A percentile compares a stretch with the other conserved stretches of the same genome.
Evolutionary conservation across 176 grass and related monocot genomes (phyloP).

Genomic region (Bothriochloa decipiens): DNA sequence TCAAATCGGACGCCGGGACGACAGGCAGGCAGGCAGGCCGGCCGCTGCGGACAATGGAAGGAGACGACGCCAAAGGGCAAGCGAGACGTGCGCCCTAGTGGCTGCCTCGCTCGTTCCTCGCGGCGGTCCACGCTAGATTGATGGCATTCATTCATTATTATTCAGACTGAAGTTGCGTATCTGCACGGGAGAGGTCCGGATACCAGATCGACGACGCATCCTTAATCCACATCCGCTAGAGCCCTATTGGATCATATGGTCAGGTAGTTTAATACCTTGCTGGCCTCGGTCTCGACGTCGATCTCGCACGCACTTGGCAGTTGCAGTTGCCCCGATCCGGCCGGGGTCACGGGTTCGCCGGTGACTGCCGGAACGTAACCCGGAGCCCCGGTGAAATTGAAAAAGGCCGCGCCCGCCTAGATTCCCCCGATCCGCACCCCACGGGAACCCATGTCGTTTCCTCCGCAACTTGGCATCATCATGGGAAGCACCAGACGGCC

Average conservation of each 20-base stretch:
- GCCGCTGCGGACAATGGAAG: background rate
- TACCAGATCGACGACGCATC: background rate
- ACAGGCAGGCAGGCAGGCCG: background rate
- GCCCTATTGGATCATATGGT: background rate
- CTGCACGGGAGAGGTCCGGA: no score
- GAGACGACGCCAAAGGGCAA: background rate
- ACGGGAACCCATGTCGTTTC: conserved; percentile 31
- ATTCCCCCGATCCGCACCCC: background rate
- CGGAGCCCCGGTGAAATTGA: background rate
- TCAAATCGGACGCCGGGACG: background rate
- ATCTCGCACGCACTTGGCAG: background rate
- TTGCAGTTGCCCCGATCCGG: background rate
- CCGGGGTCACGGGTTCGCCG: background rate
- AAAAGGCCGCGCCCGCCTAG: background rate
- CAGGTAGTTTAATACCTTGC: background rate
- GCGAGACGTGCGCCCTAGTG: background rate
- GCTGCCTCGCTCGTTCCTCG: no score
- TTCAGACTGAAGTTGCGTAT: no score
- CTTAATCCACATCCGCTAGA: background rate
- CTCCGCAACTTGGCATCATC: conserved; percentile 12
- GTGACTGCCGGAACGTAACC: background rate
- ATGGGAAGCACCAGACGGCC: no score
- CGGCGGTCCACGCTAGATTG: no score
- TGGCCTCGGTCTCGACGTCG: background rate
- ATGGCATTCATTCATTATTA: no score